Evolutionary conservation across 2,329 filamentous ascomycete species (phyloP), one percentile per base, ranked within the genome.

Genomic region (Fusarium praegraminearum): DNA sequence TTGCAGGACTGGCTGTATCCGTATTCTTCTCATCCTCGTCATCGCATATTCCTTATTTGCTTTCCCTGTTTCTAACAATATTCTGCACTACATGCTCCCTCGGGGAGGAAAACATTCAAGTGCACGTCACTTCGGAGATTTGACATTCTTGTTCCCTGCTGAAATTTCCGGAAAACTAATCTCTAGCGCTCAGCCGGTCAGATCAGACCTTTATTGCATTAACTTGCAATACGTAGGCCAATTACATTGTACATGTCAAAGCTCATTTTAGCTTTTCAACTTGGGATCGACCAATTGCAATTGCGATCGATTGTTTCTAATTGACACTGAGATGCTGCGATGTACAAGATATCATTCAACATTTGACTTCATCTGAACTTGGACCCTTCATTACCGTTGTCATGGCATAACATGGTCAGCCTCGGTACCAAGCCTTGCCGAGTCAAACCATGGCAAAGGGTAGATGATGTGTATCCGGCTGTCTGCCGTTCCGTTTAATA

Each of bases 121-220:
- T 30, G 50, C 52, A 58, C 44, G 54, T 73, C 61, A 65, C 61
- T 45, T 67, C 72, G 72, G 72, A 74, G 47, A 74, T 74, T 74
- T 74, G 72, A 56, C 46, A 55, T 61, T 65, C 70, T 64, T 72
- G 62, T 59, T 64, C 45, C 43, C 60, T 63, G 28, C 22, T 30
- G 62, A 73, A 74, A 74, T 73, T 60, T 61, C 66, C 65, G 63
- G 65, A 51, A 57, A 57, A 60, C 59, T 58, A 72, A 68, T 41
- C 15, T 50, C 59, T 64, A 57, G 51, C 55, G 53, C 66, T 71
- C 70, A 40, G 24, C 33, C 35, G 20, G 26, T 13, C 46, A 51
- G 18, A 62, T 52, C 24, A 65, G 46, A 61, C 54, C 52, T 67
- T 56, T 61, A 70, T 64, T 38, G 49, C 49, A 52, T 52, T 55